These are phyloP conservation scores for Golovinomyces cichoracearum DNA, from an alignment of 2,329 filamentous ascomycete species.

Conservation along the genomic window DNA sequence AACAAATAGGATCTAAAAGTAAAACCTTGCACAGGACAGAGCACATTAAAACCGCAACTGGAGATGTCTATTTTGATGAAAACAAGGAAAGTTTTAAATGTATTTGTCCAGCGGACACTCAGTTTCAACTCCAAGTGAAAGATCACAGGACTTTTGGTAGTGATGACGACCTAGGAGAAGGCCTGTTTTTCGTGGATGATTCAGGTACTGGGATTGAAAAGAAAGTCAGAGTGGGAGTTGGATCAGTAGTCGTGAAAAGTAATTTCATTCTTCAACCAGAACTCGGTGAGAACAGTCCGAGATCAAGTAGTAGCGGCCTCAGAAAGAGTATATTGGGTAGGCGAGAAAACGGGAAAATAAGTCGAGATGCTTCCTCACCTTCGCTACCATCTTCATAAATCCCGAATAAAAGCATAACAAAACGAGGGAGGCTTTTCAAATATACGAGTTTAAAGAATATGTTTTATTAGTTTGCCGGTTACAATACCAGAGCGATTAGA, in stretches of 20 bases:
- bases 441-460: no score
- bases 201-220: conserved; percentile 41
- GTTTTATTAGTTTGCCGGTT: no score
- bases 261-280: conserved; percentile 33
- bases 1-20: conserved; percentile 36
- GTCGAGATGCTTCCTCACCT: conserved; percentile 20
- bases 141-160: conserved; percentile 64
- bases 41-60: conserved; percentile 47
- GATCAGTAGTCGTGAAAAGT: conserved; percentile 47
- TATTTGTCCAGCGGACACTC: conserved; percentile 51
- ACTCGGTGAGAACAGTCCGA: conserved; percentile 18
- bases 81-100: conserved; percentile 47
- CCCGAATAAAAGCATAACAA: no score
- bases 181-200: conserved; percentile 79
- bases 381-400: background rate
- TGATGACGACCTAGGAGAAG: conserved; percentile 63
- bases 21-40: conserved; percentile 85
- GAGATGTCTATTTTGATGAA: conserved; percentile 39
- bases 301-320: conserved; percentile 16
- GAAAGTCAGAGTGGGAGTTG: conserved; percentile 45
- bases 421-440: no score
- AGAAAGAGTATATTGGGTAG: conserved; percentile 31
- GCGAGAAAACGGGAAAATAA: conserved; percentile 15
- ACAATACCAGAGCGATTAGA: no score
- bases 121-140: conserved; percentile 68